These are phyloP conservation scores for Pilaira anomala DNA, from an alignment of 192 early-diverging fungal genomes.

Conservation along the genomic window DNA sequence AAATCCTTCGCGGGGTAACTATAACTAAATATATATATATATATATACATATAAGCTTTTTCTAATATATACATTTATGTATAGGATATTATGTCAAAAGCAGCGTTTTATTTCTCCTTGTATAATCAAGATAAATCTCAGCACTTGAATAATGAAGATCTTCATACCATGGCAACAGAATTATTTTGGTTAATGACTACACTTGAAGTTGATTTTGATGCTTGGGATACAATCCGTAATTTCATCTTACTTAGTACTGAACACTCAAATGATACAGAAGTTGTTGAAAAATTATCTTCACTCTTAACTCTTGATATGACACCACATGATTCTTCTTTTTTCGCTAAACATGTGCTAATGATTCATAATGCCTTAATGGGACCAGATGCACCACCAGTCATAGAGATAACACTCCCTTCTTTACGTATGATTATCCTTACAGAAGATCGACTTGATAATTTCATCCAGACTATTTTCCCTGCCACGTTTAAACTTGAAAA, in stretches of 20 bases:
- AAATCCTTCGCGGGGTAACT: slow-evolving; percentile 38
- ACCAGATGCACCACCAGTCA: not conserved
- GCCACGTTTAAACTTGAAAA: slow-evolving; percentile 60
- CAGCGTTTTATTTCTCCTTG: slow-evolving; percentile 80
- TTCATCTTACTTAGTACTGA: slow-evolving; percentile 1
- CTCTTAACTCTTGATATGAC: too few relatives aligned
- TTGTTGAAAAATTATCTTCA: too few relatives aligned
- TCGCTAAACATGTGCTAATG: not conserved
- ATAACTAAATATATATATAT: not conserved
- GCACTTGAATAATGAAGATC: slow-evolving; percentile 69
- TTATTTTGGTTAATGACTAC: slow-evolving; percentile 69
- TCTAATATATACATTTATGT: slow-evolving; percentile 61
- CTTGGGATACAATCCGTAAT: slow-evolving; percentile 4
- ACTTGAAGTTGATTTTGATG: not conserved
- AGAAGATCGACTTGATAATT: slow-evolving; percentile 77
- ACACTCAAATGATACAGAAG: not conserved
- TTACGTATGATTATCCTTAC: slow-evolving; percentile 73
- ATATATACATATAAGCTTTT: not conserved
- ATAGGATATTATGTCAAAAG: slow-evolving; percentile 70
- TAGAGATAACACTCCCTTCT: slow-evolving; percentile 13
- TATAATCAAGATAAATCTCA: slow-evolving; percentile 70
- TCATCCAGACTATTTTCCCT: slow-evolving; percentile 67
- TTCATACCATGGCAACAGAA: slow-evolving; percentile 79
- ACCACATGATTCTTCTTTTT: not conserved
- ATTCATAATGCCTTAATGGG: not conserved